Conservation (phyloP, 2,329 filamentous ascomycete genomes). For the Cladosporium colombiae region DNA sequence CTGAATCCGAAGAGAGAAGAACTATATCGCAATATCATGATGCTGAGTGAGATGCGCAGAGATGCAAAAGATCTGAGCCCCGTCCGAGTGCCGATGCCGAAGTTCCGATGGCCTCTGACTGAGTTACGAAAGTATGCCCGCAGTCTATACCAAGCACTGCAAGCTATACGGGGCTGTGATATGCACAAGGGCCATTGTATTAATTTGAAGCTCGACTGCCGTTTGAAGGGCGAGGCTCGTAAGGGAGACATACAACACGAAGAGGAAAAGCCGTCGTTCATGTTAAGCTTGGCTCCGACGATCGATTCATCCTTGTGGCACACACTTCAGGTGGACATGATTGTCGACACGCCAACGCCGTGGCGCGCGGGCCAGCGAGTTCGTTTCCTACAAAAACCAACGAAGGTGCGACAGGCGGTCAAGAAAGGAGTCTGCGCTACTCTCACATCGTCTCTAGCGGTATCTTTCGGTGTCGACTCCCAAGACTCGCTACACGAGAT, state of each 20-base stretch:
- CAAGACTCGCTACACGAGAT: neutral
- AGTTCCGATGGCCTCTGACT: neutral
- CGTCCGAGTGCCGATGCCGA: neutral
- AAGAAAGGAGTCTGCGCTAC: neutral
- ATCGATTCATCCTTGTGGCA: neutral
- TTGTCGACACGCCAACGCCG: neutral
- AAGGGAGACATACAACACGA: neutral
- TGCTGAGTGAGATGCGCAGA: neutral
- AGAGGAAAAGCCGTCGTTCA: neutral
- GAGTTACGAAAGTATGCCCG: neutral
- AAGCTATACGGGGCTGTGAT: neutral
- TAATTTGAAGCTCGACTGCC: neutral
- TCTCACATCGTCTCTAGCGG: neutral
- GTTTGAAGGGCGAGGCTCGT: neutral
- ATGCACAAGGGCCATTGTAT: neutral
- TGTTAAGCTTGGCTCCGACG: neutral
- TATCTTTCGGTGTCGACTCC: neutral
- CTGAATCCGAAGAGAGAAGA: neutral
- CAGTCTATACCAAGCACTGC: neutral
- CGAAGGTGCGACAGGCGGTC: neutral
- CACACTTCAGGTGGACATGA: neutral
- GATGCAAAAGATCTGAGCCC: neutral
- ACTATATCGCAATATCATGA: neutral
- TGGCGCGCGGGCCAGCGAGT: neutral
- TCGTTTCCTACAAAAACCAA: neutral